Evolutionary conservation across 2,329 filamentous ascomycete genomes (phyloP).

Genomic region (Fusarium subglutinans): DNA sequence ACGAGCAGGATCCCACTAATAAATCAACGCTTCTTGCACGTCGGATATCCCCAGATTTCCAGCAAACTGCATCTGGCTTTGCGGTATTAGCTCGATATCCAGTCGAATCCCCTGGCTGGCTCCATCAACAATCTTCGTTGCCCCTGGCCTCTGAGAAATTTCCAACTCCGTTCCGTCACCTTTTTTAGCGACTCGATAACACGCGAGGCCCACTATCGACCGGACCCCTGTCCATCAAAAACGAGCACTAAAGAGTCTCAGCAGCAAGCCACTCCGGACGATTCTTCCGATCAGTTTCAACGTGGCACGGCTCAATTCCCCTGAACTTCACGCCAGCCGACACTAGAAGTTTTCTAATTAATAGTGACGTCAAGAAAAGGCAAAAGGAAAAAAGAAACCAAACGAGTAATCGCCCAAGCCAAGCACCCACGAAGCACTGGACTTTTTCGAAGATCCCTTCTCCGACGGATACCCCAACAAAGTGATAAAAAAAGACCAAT

Average conservation of each 20-base stretch:
- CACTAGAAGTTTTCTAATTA: slow-evolving; percentile 17
- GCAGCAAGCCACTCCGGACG: slow-evolving; percentile 32
- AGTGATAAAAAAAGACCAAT: slow-evolving; percentile 25
- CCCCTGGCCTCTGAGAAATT: slow-evolving; percentile 3
- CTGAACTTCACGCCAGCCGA: slow-evolving; percentile 26
- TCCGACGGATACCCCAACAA: neutral
- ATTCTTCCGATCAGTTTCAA: slow-evolving; percentile 26
- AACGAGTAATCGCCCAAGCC: neutral
- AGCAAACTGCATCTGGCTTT: slow-evolving; percentile 12
- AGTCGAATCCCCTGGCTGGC: slow-evolving; percentile 10
- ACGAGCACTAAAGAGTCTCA: slow-evolving; percentile 16
- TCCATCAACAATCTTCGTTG: slow-evolving; percentile 23
- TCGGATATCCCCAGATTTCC: slow-evolving; percentile 18
- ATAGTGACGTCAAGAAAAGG: slow-evolving; percentile 33
- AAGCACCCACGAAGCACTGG: slow-evolving; percentile 29
- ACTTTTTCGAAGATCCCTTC: neutral
- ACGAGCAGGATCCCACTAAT: slow-evolving; percentile 6
- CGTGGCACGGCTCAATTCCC: slow-evolving; percentile 33
- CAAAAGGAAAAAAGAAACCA: neutral
- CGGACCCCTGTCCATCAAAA: slow-evolving; percentile 16
- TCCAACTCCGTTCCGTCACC: slow-evolving; percentile 11
- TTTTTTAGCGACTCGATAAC: slow-evolving; percentile 22
- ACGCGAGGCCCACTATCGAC: slow-evolving; percentile 24
- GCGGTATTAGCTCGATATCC: slow-evolving; percentile 13
- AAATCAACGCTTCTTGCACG: slow-evolving; percentile 12